phyloP scores from a whole-genome alignment of 768 basidiomycete species.

The Thelephora ganbajun region DNA sequence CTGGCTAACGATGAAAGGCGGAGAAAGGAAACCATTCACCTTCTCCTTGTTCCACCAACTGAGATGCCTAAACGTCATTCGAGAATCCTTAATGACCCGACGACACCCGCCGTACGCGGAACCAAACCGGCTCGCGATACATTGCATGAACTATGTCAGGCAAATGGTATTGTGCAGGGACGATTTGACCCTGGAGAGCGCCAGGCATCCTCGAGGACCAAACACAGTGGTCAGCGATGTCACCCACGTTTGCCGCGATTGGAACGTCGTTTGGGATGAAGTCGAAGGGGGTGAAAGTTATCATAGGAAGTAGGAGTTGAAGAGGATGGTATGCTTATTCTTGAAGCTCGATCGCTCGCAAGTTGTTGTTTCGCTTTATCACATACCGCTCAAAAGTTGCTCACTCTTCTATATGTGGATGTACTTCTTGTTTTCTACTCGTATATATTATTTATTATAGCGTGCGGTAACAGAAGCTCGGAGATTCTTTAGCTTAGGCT shows the following conservation, averaged over 20 bases:
- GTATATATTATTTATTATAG: too few relatives aligned
- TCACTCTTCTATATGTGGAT: too few relatives aligned
- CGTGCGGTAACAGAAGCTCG: too few relatives aligned
- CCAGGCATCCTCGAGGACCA: slow-evolving; percentile 2
- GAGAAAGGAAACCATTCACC: slow-evolving; percentile 15
- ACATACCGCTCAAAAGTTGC: too few relatives aligned
- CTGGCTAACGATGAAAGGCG: slow-evolving; percentile 10
- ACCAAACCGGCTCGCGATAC: slow-evolving; percentile 6
- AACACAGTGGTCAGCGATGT: slow-evolving; percentile 7
- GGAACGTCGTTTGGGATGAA: slow-evolving; percentile 14
- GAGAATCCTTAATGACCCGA: slow-evolving; percentile 10
- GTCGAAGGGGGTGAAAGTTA: slow-evolving; percentile 12
- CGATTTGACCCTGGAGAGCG: slow-evolving; percentile 17
- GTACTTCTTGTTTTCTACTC: too few relatives aligned
- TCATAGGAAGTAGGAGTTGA: too few relatives aligned
- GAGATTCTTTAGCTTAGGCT: too few relatives aligned
- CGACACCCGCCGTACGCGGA: background rate
- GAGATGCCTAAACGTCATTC: slow-evolving; percentile 24
- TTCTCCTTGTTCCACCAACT: slow-evolving; percentile 27
- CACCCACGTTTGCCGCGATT: slow-evolving; percentile 15
- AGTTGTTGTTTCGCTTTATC: too few relatives aligned
- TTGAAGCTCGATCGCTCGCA: too few relatives aligned
- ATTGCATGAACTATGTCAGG: slow-evolving; percentile 24
- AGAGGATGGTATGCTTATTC: too few relatives aligned
- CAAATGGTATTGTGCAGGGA: slow-evolving; percentile 18